phyloP scores from a whole-genome alignment of 78 protist species.

The Planoprotostelium fungivorum region DNA sequence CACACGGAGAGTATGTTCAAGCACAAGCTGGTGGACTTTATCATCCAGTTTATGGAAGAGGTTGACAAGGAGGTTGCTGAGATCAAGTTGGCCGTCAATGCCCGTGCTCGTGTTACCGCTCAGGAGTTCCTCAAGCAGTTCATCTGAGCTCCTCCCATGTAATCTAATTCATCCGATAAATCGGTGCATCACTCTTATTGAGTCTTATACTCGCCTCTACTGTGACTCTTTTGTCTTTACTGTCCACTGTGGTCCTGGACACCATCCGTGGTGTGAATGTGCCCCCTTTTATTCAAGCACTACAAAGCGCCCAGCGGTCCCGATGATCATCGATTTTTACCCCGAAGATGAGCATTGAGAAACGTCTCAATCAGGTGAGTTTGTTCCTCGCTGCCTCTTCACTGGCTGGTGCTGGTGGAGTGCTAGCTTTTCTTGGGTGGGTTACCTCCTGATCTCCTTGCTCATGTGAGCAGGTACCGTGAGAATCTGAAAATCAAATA shows the following conservation, averaged over 20 bases:
- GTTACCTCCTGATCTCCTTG: not conserved
- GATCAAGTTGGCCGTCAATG: conserved; percentile 85
- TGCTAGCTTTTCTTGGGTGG: not conserved
- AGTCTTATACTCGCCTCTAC: too few relatives aligned
- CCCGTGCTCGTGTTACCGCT: conserved; percentile 88
- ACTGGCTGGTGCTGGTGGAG: not conserved
- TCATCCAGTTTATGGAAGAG: conserved; percentile 95
- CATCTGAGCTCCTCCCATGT: conserved; percentile 14
- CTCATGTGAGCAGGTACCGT: not conserved
- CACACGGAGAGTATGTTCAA: conserved; percentile 91
- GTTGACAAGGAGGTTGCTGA: conserved; percentile 91
- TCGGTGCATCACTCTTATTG: too few relatives aligned
- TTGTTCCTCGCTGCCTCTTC: too few relatives aligned
- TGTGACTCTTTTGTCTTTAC: too few relatives aligned
- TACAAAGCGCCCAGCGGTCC: too few relatives aligned
- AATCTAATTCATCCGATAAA: not conserved
- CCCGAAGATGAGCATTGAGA: too few relatives aligned
- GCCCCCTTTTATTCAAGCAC: too few relatives aligned
- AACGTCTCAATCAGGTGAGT: too few relatives aligned
- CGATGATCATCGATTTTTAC: too few relatives aligned
- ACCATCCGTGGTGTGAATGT: too few relatives aligned
- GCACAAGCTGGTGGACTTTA: conserved; percentile 95
- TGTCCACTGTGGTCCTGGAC: too few relatives aligned
- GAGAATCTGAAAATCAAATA: not conserved
- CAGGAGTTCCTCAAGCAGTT: conserved; percentile 74